These are phyloP conservation scores for Aspergillus proliferans DNA, from an alignment of 2,329 filamentous ascomycete species.

Conservation along the genomic window DNA sequence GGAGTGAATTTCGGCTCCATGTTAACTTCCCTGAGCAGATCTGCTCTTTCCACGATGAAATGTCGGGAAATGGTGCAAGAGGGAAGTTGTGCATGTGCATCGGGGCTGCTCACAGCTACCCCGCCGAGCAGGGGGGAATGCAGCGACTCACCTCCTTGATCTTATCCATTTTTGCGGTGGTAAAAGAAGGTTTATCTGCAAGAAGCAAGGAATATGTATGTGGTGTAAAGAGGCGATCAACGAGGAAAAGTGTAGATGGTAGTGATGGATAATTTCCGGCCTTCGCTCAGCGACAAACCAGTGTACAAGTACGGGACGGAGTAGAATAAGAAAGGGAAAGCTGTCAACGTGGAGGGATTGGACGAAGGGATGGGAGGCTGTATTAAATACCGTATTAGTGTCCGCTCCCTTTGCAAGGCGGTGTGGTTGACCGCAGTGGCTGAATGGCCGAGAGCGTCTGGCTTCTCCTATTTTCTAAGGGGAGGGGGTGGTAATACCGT, in stretches of 20 bases:
- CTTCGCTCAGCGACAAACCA: slow-evolving; percentile 34
- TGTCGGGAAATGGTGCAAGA: slow-evolving; percentile 2
- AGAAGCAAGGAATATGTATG: slow-evolving; percentile 18
- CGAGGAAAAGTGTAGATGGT: slow-evolving; percentile 23
- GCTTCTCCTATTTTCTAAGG: slow-evolving; percentile 4
- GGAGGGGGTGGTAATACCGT: neutral
- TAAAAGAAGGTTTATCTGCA: slow-evolving; percentile 7
- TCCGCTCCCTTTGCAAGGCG: neutral
- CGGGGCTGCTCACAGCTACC: slow-evolving; percentile 31
- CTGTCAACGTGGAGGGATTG: slow-evolving; percentile 1
- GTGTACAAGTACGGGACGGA: slow-evolving; percentile 6
- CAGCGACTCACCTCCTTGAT: slow-evolving; percentile 72
- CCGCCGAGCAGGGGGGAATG: slow-evolving; percentile 27
- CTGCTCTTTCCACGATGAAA: neutral
- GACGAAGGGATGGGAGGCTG: neutral
- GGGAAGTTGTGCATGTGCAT: slow-evolving; percentile 15
- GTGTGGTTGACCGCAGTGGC: neutral
- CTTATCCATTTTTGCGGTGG: slow-evolving; percentile 63
- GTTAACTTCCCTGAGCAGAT: neutral
- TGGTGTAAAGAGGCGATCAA: slow-evolving; percentile 5
- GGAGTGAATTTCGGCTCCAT: neutral
- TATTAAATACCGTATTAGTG: neutral
- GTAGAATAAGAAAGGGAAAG: slow-evolving; percentile 7
- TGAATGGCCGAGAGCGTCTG: slow-evolving; percentile 30
- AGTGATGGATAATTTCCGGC: slow-evolving; percentile 25